Base-by-base conservation (phyloP, 345 rosid species). In the Lagerstroemia speciosa region DNA sequence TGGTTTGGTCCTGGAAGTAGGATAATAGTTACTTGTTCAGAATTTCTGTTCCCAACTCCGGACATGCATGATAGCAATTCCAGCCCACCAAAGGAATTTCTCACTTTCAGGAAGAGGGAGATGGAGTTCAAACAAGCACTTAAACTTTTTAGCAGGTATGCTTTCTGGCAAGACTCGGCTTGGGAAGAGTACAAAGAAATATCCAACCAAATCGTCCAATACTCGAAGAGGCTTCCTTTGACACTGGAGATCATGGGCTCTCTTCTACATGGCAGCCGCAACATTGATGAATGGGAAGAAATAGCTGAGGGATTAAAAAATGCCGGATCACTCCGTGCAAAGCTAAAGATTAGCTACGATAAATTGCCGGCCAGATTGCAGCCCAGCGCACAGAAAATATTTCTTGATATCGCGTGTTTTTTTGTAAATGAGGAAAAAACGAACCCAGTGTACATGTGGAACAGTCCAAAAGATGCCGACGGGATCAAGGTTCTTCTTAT, bases 201-300 rank as follows among this genome's bases (percentile, higher is more conserved):
- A 0, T 26, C 67, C 6, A 0, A 16, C 22, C 2, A 2, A 14
- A 46, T 70, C 19, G 67, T 61, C 0, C 0, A 0, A 0, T 15
- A 16, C 4, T 58, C 0, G 0, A 0, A 22, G 0, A 0, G 1
- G n/a, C 67, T 62, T 62, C 73, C 73, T 62, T 70, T 70, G 67
- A 24, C 14, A 24, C 0, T 70, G 0, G 15, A 62, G 67, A 38
- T 62, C 26, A 50, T 62, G 11, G 67, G 36, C 33, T 62, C 73
- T 29, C 24, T 36, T 45, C 62, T 70, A 9, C 46, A 32, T 32
- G 29, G 61, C 27, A 2, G 32, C 0, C 0, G 36, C 2, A 17
- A 46, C 5, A 11, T 1, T 12, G 34, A 43, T 0, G 0, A n/a
- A 19, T 62, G 73, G 73, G 12, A 30, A 24, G 19, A 24, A 1